Evolutionary conservation across 2,329 filamentous ascomycete species (phyloP).

Genomic region (Lanzia echinophila): DNA sequence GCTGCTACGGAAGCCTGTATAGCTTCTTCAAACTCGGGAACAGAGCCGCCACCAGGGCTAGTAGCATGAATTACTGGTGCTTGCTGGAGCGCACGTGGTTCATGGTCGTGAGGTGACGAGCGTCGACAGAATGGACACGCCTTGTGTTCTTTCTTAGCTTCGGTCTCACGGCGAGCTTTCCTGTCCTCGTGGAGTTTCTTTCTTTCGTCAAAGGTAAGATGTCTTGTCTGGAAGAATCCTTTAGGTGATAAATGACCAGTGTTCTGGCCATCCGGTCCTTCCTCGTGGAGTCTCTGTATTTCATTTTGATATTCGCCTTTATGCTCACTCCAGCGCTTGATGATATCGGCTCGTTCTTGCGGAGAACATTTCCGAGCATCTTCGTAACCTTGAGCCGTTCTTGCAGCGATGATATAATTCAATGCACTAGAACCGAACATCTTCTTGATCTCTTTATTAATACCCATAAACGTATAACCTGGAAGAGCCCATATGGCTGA

Average conservation of each 20-base stretch:
- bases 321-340: conserved; percentile 45
- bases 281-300: conserved; percentile 31
- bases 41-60: conserved; percentile 30
- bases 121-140: conserved; percentile 24
- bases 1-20: conserved; percentile 63
- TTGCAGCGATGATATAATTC: conserved; percentile 73
- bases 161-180: conserved; percentile 30
- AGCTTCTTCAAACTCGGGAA: conserved; percentile 62
- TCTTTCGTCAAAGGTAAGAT: conserved; percentile 44
- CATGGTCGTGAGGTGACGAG: conserved; percentile 18
- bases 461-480: conserved; percentile 75
- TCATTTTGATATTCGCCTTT: conserved; percentile 33
- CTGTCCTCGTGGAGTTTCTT: conserved; percentile 44
- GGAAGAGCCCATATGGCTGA: conserved; percentile 62
- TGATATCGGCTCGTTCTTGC: conserved; percentile 57
- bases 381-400: conserved; percentile 67
- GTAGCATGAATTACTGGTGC: conserved; percentile 3
- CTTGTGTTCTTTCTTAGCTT: conserved; percentile 21
- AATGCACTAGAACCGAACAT: conserved; percentile 63
- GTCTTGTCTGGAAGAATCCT: conserved; percentile 44
- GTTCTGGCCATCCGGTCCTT: conserved; percentile 24
- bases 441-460: conserved; percentile 71
- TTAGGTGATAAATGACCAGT: conserved; percentile 27
- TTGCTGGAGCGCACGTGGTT: conserved; percentile 16
- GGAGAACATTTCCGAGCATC: conserved; percentile 49